Conservation (phyloP, 176 grass and related monocot genomes). For the Sorghum bicolor region DNA sequence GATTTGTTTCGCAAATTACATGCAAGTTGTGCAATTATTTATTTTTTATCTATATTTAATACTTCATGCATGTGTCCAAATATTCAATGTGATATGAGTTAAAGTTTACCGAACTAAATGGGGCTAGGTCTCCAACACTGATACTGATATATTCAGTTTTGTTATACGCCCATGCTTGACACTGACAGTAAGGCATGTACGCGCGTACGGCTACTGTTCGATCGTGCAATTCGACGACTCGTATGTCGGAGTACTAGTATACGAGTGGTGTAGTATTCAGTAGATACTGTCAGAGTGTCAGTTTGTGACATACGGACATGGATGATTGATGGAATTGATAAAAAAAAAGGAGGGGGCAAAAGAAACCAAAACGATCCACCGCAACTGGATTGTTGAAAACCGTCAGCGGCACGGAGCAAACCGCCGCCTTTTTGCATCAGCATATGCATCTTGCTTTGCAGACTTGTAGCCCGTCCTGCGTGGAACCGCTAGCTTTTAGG, state of each 20-base stretch:
- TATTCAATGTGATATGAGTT: no score
- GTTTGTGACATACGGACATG: not conserved
- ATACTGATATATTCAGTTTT: no score
- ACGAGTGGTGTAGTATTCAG: not conserved
- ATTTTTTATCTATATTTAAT: no score
- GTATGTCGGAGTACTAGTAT: not conserved
- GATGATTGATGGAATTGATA: not conserved
- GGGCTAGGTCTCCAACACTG: no score
- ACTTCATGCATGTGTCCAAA: no score
- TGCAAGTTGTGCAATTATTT: no score
- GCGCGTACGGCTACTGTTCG: no score
- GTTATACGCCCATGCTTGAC: no score
- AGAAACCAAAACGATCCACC: not conserved
- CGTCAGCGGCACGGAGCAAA: not conserved
- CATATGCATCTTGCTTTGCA: not conserved
- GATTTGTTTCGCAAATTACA: no score
- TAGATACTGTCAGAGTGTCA: not conserved
- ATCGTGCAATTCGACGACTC: no score
- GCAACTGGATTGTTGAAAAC: not conserved
- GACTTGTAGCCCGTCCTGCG: not conserved
- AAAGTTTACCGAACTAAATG: no score
- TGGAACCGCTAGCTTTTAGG: not conserved
- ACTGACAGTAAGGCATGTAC: no score
- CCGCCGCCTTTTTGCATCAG: not conserved
- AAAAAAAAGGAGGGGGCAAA: not conserved